Base-by-base conservation (phyloP, 495 filamentous ascomycete species). In the Tuber magnatum region DNA sequence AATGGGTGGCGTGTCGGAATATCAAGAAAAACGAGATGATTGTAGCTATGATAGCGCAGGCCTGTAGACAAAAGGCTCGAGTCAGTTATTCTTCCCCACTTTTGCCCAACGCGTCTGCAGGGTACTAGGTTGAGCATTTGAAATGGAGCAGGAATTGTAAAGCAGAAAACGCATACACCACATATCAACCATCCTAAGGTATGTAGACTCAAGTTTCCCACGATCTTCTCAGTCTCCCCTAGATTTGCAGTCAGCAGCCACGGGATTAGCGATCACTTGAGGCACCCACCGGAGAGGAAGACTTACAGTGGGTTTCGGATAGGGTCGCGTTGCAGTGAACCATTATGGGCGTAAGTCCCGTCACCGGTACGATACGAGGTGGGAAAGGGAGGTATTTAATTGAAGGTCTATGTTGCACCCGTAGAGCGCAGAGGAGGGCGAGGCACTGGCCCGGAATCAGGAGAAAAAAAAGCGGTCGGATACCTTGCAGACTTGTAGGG, bases 1-100 rank as follows among this genome's bases (percentile, higher is more conserved):
- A 97, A 84, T 96, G 92, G 12, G 87, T 87, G 35, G 92, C 91
- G 88, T 97, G 93, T 80, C 86, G 86, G 85, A 89, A 88, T 78
- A 96, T 92, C 71, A 97, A 83, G 81, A 85, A 90, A 69, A 89
- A 83, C 48, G 89, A 88, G 28, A 89, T 82, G 71, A 87, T 48
- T 41, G 87, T 84, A 40, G 90, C 85, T 51, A 91, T 79, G n/a
- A 88, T 74, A 5, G 88, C 86, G 70, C 87, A 88, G 61, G 83
- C 86, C 80, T 81, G 78, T 81, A 72, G 80, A 82, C 78, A 83
- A 22, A 68, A 61, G 43, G 61, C 69, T 40, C n/a, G 73, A 74
- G 78, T 74, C 73, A 81, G 74, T 69, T 69, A 77, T 77, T 77
- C n/a, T 83, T 78, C 73, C 77, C 75, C 78, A 74, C 74, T 79